These are phyloP conservation scores for Cryptococcus sp. DNA, from an alignment of 1,284 basidiomycete genomes.

Conservation along the genomic window DNA sequence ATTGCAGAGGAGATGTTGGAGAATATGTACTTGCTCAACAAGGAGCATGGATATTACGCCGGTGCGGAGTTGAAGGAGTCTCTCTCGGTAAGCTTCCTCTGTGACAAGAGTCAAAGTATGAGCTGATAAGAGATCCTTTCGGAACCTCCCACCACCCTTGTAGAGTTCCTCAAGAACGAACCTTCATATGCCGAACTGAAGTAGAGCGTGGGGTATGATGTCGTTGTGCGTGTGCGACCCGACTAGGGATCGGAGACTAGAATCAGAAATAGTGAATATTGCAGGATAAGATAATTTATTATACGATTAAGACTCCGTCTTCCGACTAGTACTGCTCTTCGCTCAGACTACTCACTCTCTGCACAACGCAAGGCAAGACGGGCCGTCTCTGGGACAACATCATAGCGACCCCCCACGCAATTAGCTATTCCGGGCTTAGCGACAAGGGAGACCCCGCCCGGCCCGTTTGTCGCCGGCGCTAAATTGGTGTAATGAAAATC, in stretches of 20 bases:
- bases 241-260: too few relatives aligned
- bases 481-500: background rate
- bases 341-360: too few relatives aligned
- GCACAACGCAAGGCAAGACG: background rate
- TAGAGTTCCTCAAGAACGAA: conserved; percentile 9
- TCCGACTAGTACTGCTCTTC: too few relatives aligned
- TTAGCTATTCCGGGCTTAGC: too few relatives aligned
- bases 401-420: too few relatives aligned
- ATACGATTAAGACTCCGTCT: too few relatives aligned
- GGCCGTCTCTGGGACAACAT: too few relatives aligned
- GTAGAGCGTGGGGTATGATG: conserved; percentile 1
- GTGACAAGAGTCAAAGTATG: background rate
- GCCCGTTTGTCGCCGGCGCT: background rate
- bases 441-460: background rate
- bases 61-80: conserved; percentile 14
- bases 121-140: conserved; percentile 7
- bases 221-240: too few relatives aligned
- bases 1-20: conserved; percentile 14
- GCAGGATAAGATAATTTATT: too few relatives aligned
- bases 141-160: conserved; percentile 5
- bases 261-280: too few relatives aligned
- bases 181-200: conserved; percentile 12
- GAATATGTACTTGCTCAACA: conserved; percentile 19
- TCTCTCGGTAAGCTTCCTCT: conserved; percentile 7
- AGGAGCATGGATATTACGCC: conserved; percentile 19